Percentiles rank a stretch among this genome's conserved stretches.
Conservation (phyloP, 345 rosid genomes). For the Lagerstroemia speciosa region DNA sequence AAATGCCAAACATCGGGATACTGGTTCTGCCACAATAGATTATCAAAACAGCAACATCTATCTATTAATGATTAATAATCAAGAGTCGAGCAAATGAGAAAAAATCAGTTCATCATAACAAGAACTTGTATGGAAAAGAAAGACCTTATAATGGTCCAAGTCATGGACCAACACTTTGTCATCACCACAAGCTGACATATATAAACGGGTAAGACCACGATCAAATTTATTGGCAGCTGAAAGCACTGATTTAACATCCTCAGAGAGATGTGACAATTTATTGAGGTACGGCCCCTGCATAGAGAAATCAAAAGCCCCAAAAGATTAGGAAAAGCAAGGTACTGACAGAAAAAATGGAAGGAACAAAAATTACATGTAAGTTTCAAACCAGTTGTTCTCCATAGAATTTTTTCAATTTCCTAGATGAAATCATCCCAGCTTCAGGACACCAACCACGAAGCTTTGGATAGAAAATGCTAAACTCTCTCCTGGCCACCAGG, state of each 20-base stretch:
- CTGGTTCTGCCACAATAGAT: not conserved
- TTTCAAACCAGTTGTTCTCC: slow-evolving; percentile 87
- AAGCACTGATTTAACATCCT: slow-evolving; percentile 71
- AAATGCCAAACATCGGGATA: not conserved
- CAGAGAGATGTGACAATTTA: slow-evolving; percentile 59
- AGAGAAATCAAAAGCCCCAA: slow-evolving; percentile 13
- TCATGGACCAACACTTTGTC: slow-evolving; percentile 26
- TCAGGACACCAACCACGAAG: slow-evolving; percentile 57
- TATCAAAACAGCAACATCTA: not conserved
- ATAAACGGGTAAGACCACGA: slow-evolving; percentile 46
- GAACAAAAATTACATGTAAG: slow-evolving; percentile 6
- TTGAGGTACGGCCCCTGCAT: slow-evolving; percentile 65
- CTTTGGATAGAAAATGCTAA: slow-evolving; percentile 51
- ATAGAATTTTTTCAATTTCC: slow-evolving; percentile 58
- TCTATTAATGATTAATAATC: not conserved
- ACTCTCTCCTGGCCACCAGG: slow-evolving; percentile 66
- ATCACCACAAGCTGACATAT: slow-evolving; percentile 35
- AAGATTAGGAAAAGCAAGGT: not conserved
- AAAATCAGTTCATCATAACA: not conserved
- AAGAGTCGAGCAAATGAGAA: not conserved
- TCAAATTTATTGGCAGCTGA: slow-evolving; percentile 71
- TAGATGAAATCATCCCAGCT: slow-evolving; percentile 51
- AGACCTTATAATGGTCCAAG: slow-evolving; percentile 65
- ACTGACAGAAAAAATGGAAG: slow-evolving; percentile 6
- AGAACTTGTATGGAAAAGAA: not conserved